phyloP scores from a whole-genome alignment of 1,139 yeast species.

The Suhomyces yuchorum region DNA sequence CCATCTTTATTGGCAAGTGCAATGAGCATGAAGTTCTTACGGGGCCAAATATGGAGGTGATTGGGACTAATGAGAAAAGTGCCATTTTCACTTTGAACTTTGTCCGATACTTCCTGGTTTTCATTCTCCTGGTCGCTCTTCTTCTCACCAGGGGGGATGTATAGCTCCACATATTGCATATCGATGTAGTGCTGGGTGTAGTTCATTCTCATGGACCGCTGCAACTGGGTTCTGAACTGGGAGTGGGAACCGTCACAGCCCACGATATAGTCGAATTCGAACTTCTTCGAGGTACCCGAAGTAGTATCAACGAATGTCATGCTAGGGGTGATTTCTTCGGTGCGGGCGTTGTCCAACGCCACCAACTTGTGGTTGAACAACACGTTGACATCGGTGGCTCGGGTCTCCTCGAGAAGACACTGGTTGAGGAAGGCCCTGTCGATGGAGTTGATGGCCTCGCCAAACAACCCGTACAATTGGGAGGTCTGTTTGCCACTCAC shows the following conservation, averaged over 20 bases:
- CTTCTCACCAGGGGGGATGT: constrained; percentile 55
- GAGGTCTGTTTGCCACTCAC: constrained; percentile 61
- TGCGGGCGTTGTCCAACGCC: constrained; percentile 26
- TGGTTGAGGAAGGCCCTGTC: constrained; percentile 74
- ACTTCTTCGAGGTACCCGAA: constrained; percentile 19
- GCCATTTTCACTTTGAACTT: constrained; percentile 16
- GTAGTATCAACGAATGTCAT: constrained; percentile 26
- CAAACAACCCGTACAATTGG: constrained; percentile 80
- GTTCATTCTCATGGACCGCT: constrained; percentile 68
- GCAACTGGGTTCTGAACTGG: constrained; percentile 69
- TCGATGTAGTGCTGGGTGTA: constrained; percentile 77
- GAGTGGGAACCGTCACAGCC: constrained; percentile 93
- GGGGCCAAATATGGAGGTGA: constrained; percentile 93
- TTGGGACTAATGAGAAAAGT: constrained; percentile 62
- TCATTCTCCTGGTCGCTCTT: neutral
- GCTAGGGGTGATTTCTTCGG: constrained; percentile 23
- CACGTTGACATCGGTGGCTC: constrained; percentile 45
- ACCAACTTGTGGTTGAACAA: constrained; percentile 62
- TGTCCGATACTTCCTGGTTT: neutral
- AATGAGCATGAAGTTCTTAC: constrained; percentile 82
- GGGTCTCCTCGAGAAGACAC: constrained; percentile 63
- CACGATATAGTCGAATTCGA: constrained; percentile 58
- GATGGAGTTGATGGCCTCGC: constrained; percentile 83
- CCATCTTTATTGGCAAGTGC: constrained; percentile 86
- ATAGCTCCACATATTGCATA: constrained; percentile 79